phyloP scores from a whole-genome alignment of 805 yeast genomes.

The Groenewaldozyma salmanticensis region DNA sequence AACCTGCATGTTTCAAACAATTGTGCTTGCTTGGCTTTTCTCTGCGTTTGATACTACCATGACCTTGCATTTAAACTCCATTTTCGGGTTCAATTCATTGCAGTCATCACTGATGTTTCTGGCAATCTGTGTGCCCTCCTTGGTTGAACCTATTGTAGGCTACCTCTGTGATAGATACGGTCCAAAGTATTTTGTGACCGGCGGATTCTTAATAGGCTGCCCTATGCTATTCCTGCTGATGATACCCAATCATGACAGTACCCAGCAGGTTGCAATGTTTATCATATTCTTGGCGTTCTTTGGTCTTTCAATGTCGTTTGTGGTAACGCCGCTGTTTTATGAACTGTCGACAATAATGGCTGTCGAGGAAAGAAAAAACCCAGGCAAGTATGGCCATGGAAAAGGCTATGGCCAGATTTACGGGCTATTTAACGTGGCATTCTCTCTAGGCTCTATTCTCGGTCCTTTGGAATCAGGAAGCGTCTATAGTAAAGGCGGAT shows the following conservation, averaged over 20 bases:
- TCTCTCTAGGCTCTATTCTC: constrained; percentile 24
- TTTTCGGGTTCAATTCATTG: constrained; percentile 23
- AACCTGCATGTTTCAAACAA: constrained; percentile 16
- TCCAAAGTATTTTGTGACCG: constrained; percentile 18
- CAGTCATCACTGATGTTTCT: constrained; percentile 24
- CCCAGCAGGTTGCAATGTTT: constrained; percentile 21
- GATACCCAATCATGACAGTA: constrained; percentile 18
- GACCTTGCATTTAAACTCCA: constrained; percentile 22
- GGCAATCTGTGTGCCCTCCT: constrained; percentile 24
- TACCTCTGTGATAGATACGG: constrained; percentile 21
- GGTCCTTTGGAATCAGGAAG: constrained; percentile 27
- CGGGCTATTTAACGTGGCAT: constrained; percentile 26
- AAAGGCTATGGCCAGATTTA: constrained; percentile 28
- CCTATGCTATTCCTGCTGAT: constrained; percentile 19
- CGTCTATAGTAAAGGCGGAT: constrained; percentile 17
- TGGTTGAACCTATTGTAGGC: constrained; percentile 24
- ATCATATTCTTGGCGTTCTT: constrained; percentile 20
- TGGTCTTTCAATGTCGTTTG: constrained; percentile 18
- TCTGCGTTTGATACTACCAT: constrained; percentile 27
- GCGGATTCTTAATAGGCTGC: constrained; percentile 17
- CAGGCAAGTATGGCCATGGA: constrained; percentile 24
- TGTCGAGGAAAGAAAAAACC: constrained; percentile 17
- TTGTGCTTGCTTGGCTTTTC: constrained; percentile 25
- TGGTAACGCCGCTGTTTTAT: constrained; percentile 22
- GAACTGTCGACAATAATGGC: constrained; percentile 21